Base-by-base conservation (phyloP, 768 basidiomycete species). In the Russula earlei region DNA sequence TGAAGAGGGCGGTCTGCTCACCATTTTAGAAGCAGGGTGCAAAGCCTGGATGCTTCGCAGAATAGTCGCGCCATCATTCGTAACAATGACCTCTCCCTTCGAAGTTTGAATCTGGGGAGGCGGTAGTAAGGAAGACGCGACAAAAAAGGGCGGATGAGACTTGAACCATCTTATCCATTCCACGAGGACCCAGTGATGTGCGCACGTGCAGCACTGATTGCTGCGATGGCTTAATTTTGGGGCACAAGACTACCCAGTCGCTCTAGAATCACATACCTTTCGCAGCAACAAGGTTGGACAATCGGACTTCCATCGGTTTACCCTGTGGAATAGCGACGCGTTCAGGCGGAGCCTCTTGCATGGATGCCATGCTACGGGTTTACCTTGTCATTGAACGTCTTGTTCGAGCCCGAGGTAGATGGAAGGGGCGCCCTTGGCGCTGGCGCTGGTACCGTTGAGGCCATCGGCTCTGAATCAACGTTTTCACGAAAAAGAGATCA, bases 1-100 rank as follows among this genome's bases (percentile, higher is more conserved):
- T 37, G 27, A 31, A 27, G 51, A 27, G 34, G 22, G n/a, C 5
- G 37, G 15, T 25, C 15, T 19, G 43, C 42, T n/a, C 34, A 84
- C 95, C 96, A 99, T 99, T 74, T 95, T 91, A 27, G 96, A 96
- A 37, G 96, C 95, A 40, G 96, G 96, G 71, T 99, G 96, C 49
- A 98, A 72, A 19, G 95, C 96, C 64, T 95, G 92, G 63, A 97
- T 89, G 62, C 84, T 92, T 68, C 91, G 91, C 53, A 99, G 74
- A 63, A 99, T 99, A 11, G 96, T 99, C 7, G 96, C 96, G 19
- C 96, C 96, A 71, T 99, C 96, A 69, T 99, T 99, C 9, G 96
- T 98, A 63, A 99, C 90, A 64, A 98, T 87, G 17, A 95, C 91
- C 69, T 99, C 95, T 59, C 94, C 94, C 70, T 92, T 91, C 8